phyloP scores from a whole-genome alignment of 805 yeast genomes.

The Saccharomycopsis sp. region DNA sequence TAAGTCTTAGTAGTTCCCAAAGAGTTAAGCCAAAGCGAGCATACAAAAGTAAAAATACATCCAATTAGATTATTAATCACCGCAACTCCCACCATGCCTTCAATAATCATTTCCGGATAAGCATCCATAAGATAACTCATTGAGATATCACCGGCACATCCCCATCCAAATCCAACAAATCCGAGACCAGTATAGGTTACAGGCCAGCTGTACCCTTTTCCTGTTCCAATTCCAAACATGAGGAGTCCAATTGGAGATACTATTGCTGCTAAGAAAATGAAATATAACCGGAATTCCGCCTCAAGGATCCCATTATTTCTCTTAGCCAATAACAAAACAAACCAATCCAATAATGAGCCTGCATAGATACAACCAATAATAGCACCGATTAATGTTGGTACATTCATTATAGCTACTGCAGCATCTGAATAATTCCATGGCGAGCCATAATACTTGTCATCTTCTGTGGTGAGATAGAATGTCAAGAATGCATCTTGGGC shows the following conservation, averaged over 20 bases:
- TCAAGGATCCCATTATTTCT: constrained; percentile 55
- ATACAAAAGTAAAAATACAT: constrained; percentile 59
- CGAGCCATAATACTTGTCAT: constrained; percentile 52
- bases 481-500: constrained; percentile 71
- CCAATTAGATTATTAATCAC: constrained; percentile 60
- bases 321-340: constrained; percentile 55
- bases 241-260: constrained; percentile 57
- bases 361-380: constrained; percentile 60
- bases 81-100: constrained; percentile 64
- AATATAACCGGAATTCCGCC: constrained; percentile 59
- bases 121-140: constrained; percentile 62
- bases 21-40: constrained; percentile 53
- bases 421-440: constrained; percentile 63
- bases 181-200: constrained; percentile 55
- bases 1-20: constrained; percentile 54
- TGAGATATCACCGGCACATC: constrained; percentile 65
- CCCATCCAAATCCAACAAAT: constrained; percentile 62
- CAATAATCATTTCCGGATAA: constrained; percentile 63
- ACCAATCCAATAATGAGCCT: constrained; percentile 52
- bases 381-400: constrained; percentile 64
- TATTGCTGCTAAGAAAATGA: constrained; percentile 47
- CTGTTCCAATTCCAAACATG: constrained; percentile 63
- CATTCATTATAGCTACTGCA: constrained; percentile 70
- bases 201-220: constrained; percentile 45
- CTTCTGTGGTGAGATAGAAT: constrained; percentile 69